A percentile compares a stretch with the other conserved stretches of the same genome.
phyloP scores from a whole-genome alignment of 345 rosid genomes.

The Raphanus raphanistrum region DNA sequence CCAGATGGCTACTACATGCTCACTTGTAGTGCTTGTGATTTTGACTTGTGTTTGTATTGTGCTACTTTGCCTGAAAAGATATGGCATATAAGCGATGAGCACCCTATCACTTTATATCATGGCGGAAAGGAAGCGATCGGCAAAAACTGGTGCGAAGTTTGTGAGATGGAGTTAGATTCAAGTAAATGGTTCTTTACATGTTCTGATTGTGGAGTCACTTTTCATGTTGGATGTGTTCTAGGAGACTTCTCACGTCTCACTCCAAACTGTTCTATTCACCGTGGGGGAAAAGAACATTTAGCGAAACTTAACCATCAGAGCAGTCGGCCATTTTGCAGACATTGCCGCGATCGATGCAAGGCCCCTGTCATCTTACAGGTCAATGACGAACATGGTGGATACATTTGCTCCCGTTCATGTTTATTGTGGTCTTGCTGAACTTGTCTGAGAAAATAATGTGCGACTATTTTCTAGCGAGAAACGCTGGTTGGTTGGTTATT shows the following conservation, averaged over 20 bases:
- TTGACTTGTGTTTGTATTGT: background rate
- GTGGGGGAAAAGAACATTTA: no score
- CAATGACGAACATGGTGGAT: background rate
- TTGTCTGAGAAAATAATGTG: no score
- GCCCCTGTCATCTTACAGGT: conserved; percentile 3
- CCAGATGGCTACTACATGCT: background rate
- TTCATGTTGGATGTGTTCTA: conserved; percentile 1
- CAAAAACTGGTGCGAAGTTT: background rate
- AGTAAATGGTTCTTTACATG: conserved; percentile 1
- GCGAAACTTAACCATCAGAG: background rate
- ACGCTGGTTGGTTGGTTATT: background rate
- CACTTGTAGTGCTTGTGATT: background rate
- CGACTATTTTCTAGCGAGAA: no score
- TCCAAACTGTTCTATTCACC: background rate
- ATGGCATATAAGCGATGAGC: conserved; percentile 9
- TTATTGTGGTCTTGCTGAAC: background rate
- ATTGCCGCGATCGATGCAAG: conserved; percentile 25
- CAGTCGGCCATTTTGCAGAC: background rate
- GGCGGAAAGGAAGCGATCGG: background rate
- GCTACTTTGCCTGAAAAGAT: background rate
- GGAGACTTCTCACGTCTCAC: conserved; percentile 16
- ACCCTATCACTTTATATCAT: conserved; percentile 8
- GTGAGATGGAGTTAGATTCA: background rate
- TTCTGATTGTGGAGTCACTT: background rate
- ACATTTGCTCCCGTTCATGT: background rate